Conservation (phyloP, 164 flowering plant genomes). For the Berberis thunbergii region DNA sequence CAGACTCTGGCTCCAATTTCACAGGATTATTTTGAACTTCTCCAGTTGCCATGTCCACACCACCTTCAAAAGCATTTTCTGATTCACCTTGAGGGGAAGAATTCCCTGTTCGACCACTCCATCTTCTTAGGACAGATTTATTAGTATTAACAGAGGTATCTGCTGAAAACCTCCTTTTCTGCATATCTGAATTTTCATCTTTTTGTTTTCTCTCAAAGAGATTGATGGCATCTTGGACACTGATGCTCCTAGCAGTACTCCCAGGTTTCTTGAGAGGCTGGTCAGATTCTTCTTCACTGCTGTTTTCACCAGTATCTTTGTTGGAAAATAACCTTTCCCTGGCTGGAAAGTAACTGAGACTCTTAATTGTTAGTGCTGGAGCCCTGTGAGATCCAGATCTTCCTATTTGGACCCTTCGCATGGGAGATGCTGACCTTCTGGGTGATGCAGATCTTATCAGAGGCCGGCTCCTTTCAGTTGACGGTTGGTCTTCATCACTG, state of each 20-base stretch:
- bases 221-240: constrained; percentile 82
- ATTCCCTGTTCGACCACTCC: constrained; percentile 77
- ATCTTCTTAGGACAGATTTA: constrained; percentile 76
- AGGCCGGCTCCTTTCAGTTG: constrained; percentile 66
- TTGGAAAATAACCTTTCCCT: constrained; percentile 40
- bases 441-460: constrained; percentile 61
- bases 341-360: constrained; percentile 50
- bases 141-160: constrained; percentile 28
- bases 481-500: constrained; percentile 40
- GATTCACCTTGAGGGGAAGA: constrained; percentile 24
- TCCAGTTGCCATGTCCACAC: constrained; percentile 9
- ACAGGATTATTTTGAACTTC: constrained; percentile 14
- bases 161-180: constrained; percentile 30
- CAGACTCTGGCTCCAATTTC: constrained; percentile 22
- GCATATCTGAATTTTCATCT: constrained; percentile 41
- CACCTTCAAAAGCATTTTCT: constrained; percentile 29
- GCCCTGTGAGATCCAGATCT: constrained; percentile 69
- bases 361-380: constrained; percentile 64
- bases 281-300: constrained; percentile 50
- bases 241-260: constrained; percentile 46
- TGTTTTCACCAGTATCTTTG: constrained; percentile 32
- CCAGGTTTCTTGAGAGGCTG: constrained; percentile 36
- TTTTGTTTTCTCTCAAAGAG: constrained; percentile 83
- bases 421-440: constrained; percentile 87
- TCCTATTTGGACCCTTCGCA: constrained; percentile 84